Evolutionary conservation across 73 alveolate genomes (phyloP).

Genomic region (Paramecium primaurelia): DNA sequence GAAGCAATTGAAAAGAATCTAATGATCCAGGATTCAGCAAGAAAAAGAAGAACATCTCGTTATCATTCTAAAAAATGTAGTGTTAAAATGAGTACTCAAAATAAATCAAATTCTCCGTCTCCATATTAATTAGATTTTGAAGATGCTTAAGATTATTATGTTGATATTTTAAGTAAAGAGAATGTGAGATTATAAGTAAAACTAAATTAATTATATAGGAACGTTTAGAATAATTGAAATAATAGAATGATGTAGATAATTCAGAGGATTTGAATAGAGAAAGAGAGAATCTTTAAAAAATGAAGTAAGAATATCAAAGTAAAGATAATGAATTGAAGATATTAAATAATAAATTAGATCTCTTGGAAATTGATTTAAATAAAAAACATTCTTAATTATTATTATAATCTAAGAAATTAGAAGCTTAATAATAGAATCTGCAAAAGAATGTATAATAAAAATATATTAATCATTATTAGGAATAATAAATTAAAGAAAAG

Average conservation of each 20-base stretch:
- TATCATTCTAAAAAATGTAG: neutral
- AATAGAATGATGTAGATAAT: neutral
- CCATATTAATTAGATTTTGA: neutral
- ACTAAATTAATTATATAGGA: neutral
- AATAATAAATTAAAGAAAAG: neutral
- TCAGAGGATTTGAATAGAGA: neutral
- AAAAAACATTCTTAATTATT: neutral
- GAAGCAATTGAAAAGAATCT: neutral
- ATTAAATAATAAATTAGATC: neutral
- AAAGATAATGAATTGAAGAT: neutral
- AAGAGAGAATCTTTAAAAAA: neutral
- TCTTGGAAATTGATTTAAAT: neutral
- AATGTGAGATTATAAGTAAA: neutral
- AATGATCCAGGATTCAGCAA: neutral
- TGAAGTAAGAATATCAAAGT: neutral
- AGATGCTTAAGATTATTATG: neutral
- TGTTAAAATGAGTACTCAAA: neutral
- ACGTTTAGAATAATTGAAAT: neutral
- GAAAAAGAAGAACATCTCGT: neutral
- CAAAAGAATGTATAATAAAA: neutral
- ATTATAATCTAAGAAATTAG: neutral
- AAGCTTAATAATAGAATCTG: neutral
- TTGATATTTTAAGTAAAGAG: neutral
- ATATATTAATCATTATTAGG: neutral
- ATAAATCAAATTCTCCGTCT: neutral